Evolutionary conservation across 2,329 filamentous ascomycete genomes (phyloP), one percentile per base, ranked within the genome.

Genomic region (Lecanoromycetidae sp.): DNA sequence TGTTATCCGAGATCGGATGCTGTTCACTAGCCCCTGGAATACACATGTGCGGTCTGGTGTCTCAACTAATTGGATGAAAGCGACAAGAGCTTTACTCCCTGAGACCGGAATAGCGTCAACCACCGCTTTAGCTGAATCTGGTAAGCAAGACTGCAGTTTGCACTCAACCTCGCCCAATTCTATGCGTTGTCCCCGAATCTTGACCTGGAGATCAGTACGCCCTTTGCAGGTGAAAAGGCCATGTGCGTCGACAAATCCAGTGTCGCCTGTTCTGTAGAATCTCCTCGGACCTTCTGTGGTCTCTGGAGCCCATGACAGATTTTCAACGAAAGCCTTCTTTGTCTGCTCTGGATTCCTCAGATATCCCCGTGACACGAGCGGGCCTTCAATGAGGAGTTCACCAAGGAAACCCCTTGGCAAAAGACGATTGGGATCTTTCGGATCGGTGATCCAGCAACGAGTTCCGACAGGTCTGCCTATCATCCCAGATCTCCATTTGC

Each of bases 331-430:
- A 13, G 34, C 34, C 34, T 15, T 20, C 19, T 15, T 20, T 10
- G 34, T 36, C 34, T 36, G 13, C 19, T 36, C 6, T 22, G 15
- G 10, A 15, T 20, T 22, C n/a, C 39, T 33, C 2, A 62, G 30
- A 45, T 66, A 66, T 1, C 61, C 63, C 37, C 53, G 50, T 3
- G 52, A 62, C 1, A 65, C 53, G 9, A 59, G 57, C 0, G 62
- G 63, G 0, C 64, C 63, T 52, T 65, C 59, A 9, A 66, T 48
- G 6, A 61, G 49, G 33, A 66, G 29, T 45, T 66, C 64, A 10
- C 64, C 64, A 2, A 61, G 54, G 5, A 54, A 54, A n/a, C 64
- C 64, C 3, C 62, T 47, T 1, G 62, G 57, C 6, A 56, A 19
- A 26, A 55, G 41, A 10, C 20, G 15, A 4, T 40, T 19, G n/a